Conservation (phyloP, 208 protist genomes). For the Leishmania tropica region DNA sequence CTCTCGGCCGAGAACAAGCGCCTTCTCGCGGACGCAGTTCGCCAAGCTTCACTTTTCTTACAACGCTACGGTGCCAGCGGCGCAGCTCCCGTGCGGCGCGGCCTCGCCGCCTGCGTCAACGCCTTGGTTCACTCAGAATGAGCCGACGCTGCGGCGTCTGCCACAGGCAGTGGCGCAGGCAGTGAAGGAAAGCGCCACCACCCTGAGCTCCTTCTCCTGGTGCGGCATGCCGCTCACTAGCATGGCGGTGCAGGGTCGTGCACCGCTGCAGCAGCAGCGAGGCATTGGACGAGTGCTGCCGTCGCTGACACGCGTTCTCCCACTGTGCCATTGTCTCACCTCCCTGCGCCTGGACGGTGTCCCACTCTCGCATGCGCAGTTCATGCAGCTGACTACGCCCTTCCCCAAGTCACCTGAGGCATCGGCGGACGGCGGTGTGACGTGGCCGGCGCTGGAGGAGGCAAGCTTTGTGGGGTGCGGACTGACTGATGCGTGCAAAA, state of each 20-base stretch:
- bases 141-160: constrained; percentile 17
- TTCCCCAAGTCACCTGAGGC: background rate
- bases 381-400: constrained; percentile 29
- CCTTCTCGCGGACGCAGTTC: constrained; percentile 9
- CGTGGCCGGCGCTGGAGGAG: constrained; percentile 53
- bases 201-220: constrained; percentile 41
- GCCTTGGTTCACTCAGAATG: constrained; percentile 11
- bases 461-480: constrained; percentile 63
- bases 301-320: constrained; percentile 43
- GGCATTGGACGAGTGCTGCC: background rate
- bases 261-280: background rate
- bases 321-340: constrained; percentile 38
- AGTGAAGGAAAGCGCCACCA: constrained; percentile 16
- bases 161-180: constrained; percentile 28
- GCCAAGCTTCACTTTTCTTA: constrained; percentile 22
- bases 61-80: constrained; percentile 5
- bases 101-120: constrained; percentile 1
- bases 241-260: background rate
- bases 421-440: constrained; percentile 8
- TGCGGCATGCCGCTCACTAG: constrained; percentile 36
- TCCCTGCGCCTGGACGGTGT: constrained; percentile 46
- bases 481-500: constrained; percentile 49
- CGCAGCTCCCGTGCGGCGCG: background rate
- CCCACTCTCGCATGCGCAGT: constrained; percentile 36
- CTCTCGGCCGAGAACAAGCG: constrained; percentile 15